Base-by-base conservation (phyloP, 495 filamentous ascomycete species). In the Aspergillus haitiensis region DNA sequence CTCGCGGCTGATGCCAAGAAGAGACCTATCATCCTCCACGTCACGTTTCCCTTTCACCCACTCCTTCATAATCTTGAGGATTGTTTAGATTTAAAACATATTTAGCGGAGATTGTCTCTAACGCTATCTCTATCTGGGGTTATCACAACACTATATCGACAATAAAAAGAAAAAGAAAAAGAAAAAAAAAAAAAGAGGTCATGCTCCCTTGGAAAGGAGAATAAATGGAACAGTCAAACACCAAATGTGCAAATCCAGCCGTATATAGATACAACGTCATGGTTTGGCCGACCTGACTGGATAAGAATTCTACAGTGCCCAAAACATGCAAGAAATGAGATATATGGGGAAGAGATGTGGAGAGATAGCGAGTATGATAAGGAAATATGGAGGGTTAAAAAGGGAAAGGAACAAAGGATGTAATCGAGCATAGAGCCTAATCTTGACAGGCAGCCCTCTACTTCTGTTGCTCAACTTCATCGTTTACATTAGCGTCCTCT, bases 211-310 rank as follows among this genome's bases (percentile, higher is more conserved):
- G 21, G 21, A 27, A 27, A 27, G 21, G 21, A 27, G 21, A 27
- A 27, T 27, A 27, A 27, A 27, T 27, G 21, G 21, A 27, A 27
- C 21, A 27, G 8, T 42, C 58, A 52, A 39, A 46, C 57, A 37
- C 31, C 32, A 47, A 47, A 53, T 54, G 37, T 44, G 48, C 56
- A 40, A 54, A 18, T 12, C 34, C 52, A 58, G 34, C 32, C 46
- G 53, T 57, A 52, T 62, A 52, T 55, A 62, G 35, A 49, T 53
- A 57, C 55, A 62, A 53, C 54, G 40, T 57, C 52, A 61, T 47
- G 27, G 51, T 49, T 35, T 27, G 35, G 44, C 13, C 18, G 12
- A 33, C 32, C 51, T 33, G 18, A 57, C n/a, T 33, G 15, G 47
- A 46, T 11, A 52, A 52, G 34, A 31, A 34, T 5, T 56, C 48